Conservation (phyloP, 768 basidiomycete genomes). For the Lepiota brunneoincarnata region DNA sequence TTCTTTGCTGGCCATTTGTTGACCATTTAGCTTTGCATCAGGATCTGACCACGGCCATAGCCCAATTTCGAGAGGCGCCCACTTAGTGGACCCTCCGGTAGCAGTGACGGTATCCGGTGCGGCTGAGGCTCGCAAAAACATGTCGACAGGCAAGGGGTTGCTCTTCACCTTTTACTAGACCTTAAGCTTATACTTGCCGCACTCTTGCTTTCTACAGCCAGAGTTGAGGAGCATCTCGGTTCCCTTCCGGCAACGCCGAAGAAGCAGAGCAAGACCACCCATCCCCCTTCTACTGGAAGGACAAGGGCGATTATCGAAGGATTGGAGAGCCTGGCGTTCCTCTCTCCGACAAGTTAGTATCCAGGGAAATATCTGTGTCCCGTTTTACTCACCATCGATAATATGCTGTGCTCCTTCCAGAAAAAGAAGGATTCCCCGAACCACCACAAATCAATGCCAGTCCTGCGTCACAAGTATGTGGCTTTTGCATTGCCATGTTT, state of each 20-base stretch:
- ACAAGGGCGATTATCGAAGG: neutral
- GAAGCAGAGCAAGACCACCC: neutral
- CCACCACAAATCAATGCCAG: no score
- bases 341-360: constrained; percentile 2
- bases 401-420: neutral
- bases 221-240: neutral
- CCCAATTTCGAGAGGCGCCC: neutral
- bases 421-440: neutral
- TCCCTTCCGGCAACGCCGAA: neutral
- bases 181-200: neutral
- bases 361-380: no score
- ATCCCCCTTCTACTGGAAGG: neutral
- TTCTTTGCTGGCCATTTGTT: neutral
- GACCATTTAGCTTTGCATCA: neutral
- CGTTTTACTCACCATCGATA: neutral
- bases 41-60: neutral
- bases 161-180: neutral
- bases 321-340: neutral
- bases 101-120: neutral
- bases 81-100: neutral
- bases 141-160: neutral
- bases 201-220: neutral
- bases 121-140: neutral
- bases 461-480: neutral
- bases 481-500: neutral